Conservation (phyloP, 495 filamentous ascomycete species). For the Lasiosphaeris hirsuta region DNA sequence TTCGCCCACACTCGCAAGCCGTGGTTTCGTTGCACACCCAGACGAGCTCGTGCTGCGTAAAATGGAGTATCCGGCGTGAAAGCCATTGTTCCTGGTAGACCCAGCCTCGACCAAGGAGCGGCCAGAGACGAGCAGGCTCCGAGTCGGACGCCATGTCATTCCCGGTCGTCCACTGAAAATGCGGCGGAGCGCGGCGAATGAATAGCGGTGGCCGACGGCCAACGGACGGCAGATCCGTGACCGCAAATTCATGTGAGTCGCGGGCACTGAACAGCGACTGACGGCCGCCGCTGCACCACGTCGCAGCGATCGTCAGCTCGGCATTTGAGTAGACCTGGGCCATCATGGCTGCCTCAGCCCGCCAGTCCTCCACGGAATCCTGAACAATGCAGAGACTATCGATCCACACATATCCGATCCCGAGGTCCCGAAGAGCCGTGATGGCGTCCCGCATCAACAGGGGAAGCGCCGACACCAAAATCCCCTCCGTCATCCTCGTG, state of each 20-base stretch:
- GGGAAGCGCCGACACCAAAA: neutral
- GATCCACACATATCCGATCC: conserved; percentile 17
- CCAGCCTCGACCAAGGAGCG: conserved; percentile 2
- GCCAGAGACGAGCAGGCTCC: neutral
- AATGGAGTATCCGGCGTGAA: neutral
- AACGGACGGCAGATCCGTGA: neutral
- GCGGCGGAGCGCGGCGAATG: neutral
- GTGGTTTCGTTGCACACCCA: neutral
- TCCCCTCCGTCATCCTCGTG: neutral
- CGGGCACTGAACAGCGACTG: neutral
- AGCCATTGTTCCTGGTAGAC: conserved; percentile 11
- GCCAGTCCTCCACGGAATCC: conserved; percentile 19
- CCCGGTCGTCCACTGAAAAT: neutral
- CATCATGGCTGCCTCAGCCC: conserved; percentile 17
- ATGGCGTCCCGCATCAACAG: conserved; percentile 1
- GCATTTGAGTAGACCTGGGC: conserved; percentile 13
- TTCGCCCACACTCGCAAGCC: neutral
- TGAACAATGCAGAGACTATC: conserved; percentile 23
- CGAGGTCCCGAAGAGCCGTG: conserved; percentile 3
- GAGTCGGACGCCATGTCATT: neutral
- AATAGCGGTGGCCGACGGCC: neutral
- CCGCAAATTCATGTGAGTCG: neutral
- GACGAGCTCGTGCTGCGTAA: conserved; percentile 1
- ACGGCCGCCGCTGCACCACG: neutral
- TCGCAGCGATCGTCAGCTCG: conserved; percentile 11